Percentiles rank a stretch among this genome's conserved stretches.
phyloP scores from a whole-genome alignment of 331 rosid genomes.

The Arachis monticola region DNA sequence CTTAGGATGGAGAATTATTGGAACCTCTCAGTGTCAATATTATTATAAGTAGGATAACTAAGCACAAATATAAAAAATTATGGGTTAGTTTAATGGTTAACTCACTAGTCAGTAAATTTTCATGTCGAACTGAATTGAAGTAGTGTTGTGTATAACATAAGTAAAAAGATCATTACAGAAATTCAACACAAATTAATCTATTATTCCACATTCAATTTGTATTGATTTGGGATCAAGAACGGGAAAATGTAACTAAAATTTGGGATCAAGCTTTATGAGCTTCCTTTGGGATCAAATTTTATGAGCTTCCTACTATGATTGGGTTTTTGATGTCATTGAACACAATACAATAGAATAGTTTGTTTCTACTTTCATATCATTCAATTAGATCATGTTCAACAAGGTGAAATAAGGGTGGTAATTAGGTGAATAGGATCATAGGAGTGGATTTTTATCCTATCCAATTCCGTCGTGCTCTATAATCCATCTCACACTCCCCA shows the following conservation, averaged over 20 bases:
- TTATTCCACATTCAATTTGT: not conserved
- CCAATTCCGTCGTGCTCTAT: too few relatives aligned
- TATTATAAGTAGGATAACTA: slow-evolving; percentile 20
- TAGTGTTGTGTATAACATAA: not conserved
- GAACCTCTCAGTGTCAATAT: slow-evolving; percentile 41
- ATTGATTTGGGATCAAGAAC: not conserved
- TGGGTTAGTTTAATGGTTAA: not conserved
- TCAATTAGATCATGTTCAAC: slow-evolving; percentile 15
- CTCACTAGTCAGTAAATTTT: slow-evolving; percentile 15
- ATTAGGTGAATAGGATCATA: too few relatives aligned
- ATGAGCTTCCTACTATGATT: not conserved
- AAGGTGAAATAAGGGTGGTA: slow-evolving; percentile 5
- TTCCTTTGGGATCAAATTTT: not conserved
- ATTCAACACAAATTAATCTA: slow-evolving; percentile 16
- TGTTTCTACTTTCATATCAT: not conserved
- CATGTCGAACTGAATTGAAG: slow-evolving; percentile 14
- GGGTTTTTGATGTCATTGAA: not conserved
- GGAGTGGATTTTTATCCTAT: too few relatives aligned
- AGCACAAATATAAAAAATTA: too few relatives aligned
- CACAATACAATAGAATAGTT: not conserved
- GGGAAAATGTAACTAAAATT: slow-evolving; percentile 24
- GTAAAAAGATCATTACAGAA: slow-evolving; percentile 50
- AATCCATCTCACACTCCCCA: too few relatives aligned
- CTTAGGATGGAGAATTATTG: not conserved
- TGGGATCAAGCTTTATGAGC: slow-evolving; percentile 13